A percentile compares a stretch with the other conserved stretches of the same genome.
These are phyloP conservation scores for Tolypocladium amazonense DNA, from an alignment of 2,329 filamentous ascomycete genomes.

Conservation along the genomic window DNA sequence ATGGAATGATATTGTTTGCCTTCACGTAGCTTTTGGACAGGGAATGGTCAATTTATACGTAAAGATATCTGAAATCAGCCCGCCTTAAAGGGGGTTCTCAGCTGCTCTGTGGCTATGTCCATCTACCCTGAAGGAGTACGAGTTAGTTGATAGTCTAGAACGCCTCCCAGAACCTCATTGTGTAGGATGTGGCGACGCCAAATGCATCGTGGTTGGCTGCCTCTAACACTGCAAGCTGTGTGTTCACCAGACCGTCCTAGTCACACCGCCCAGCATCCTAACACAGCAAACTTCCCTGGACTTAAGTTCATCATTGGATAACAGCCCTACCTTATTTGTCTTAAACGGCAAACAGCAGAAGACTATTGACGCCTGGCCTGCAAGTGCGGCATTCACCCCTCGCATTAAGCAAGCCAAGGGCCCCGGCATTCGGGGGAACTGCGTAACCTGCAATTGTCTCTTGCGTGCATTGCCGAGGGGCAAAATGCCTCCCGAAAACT, in stretches of 20 bases:
- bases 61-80: background rate
- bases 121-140: no score
- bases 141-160: background rate
- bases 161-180: background rate
- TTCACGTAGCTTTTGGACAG: rapidly evolving
- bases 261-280: no score
- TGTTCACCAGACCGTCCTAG: background rate
- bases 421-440: background rate
- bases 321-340: background rate
- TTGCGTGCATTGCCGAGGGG: background rate
- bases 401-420: background rate
- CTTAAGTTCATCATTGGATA: background rate
- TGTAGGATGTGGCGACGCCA: no score
- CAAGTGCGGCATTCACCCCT: background rate
- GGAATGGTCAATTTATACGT: background rate
- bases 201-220: background rate
- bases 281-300: background rate
- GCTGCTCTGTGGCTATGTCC: background rate
- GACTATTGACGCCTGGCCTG: background rate
- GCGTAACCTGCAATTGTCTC: background rate
- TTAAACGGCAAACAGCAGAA: no score
- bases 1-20: background rate
- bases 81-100: background rate
- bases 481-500: no score
- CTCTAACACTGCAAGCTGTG: background rate